Evolutionary conservation across 345 rosid species (phyloP).

Genomic region (Eucalyptus regnans): DNA sequence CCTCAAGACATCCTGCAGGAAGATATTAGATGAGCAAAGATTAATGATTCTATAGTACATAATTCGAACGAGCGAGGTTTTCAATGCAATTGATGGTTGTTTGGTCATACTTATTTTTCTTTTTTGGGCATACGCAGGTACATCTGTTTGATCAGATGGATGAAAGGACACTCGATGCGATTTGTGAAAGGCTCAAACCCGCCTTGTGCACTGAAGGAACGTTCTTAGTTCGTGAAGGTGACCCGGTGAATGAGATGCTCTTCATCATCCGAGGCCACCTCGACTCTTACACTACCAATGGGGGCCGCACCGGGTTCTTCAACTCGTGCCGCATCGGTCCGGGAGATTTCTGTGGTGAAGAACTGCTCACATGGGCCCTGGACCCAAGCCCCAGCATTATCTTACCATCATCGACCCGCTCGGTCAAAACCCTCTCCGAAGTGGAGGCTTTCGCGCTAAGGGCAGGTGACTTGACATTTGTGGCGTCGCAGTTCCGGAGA

Average conservation of each 20-base stretch:
- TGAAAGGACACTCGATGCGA: slow-evolving; percentile 6
- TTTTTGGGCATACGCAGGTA: neutral
- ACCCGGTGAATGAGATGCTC: slow-evolving; percentile 13
- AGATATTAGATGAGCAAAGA: neutral
- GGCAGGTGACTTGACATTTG: slow-evolving; percentile 12
- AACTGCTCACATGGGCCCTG: slow-evolving; percentile 17
- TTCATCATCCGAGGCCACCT: slow-evolving; percentile 19
- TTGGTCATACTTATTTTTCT: neutral
- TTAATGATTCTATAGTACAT: neutral
- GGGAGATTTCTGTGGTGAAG: slow-evolving; percentile 20
- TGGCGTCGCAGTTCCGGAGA: slow-evolving; percentile 16
- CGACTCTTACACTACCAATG: slow-evolving; percentile 13
- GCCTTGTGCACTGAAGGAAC: slow-evolving; percentile 6
- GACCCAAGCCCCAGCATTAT: slow-evolving; percentile 1
- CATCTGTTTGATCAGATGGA: neutral
- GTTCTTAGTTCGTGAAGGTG: slow-evolving; percentile 13
- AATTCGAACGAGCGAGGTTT: neutral
- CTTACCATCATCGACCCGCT: slow-evolving; percentile 16
- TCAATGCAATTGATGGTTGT: neutral
- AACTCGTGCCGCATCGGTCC: slow-evolving; percentile 11
- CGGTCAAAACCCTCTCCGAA: slow-evolving; percentile 11
- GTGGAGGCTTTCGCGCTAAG: slow-evolving; percentile 14
- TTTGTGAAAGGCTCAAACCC: slow-evolving; percentile 15
- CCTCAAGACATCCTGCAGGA: neutral
- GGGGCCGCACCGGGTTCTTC: slow-evolving; percentile 18